A percentile compares a stretch with the other conserved stretches of the same genome.
Conservation (phyloP, 2,329 filamentous ascomycete genomes). For the Eurotiales sp. region DNA sequence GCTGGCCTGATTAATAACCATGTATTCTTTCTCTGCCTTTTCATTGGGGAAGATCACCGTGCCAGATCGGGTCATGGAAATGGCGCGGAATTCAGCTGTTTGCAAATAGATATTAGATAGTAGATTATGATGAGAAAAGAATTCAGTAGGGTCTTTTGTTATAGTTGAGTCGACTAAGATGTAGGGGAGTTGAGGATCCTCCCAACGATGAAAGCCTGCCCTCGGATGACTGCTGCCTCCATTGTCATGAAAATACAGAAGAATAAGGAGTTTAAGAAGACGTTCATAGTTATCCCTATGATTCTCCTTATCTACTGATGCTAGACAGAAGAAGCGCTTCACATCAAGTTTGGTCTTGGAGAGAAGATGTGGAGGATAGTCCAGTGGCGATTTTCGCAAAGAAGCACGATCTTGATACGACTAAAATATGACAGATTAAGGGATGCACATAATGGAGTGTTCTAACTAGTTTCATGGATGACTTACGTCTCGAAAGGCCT, state of each 20-base stretch:
- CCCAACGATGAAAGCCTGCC: neutral
- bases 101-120: neutral
- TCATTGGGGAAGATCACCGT: neutral
- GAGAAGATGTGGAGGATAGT: neutral
- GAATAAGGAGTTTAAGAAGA: neutral
- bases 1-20: neutral
- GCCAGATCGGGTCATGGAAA: neutral
- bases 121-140: neutral
- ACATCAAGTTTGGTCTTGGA: neutral
- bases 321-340: neutral
- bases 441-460: neutral
- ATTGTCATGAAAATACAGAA: neutral
- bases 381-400: neutral
- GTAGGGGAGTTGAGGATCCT: neutral
- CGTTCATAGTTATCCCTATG: neutral
- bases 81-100: neutral
- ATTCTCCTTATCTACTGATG: neutral
- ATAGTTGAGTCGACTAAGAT: neutral
- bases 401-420: slow-evolving; percentile 1
- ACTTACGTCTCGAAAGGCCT: neutral
- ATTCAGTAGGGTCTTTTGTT: neutral
- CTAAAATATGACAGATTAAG: neutral
- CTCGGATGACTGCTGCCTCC: neutral
- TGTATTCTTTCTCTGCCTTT: neutral
- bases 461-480: neutral